phyloP scores from a whole-genome alignment of 441 rosid genomes.

The Hura crepitans region DNA sequence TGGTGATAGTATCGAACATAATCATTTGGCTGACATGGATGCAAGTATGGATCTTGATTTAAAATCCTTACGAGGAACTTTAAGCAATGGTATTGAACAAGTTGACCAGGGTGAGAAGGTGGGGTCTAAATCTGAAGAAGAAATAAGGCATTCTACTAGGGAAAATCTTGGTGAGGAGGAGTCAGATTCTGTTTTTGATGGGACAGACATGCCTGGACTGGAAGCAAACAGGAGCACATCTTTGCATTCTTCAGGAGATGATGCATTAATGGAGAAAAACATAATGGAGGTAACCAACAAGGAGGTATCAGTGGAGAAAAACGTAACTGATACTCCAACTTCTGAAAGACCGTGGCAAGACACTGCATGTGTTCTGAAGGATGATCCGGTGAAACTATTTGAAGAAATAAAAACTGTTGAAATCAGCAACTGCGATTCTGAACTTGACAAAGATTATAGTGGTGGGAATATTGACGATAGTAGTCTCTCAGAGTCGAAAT shows the following conservation, averaged over 20 bases:
- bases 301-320: conserved; percentile 10
- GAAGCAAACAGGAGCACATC: conserved; percentile 38
- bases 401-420: background rate
- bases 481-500: conserved; percentile 14
- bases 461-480: conserved; percentile 22
- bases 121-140: conserved; percentile 33
- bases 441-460: conserved; percentile 6
- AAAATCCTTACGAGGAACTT: conserved; percentile 17
- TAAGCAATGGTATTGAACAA: conserved; percentile 20
- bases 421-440: background rate
- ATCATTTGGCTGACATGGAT: conserved; percentile 14
- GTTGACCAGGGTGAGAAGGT: conserved; percentile 20
- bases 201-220: conserved; percentile 47
- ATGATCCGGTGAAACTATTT: conserved; percentile 19
- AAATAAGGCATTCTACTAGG: conserved; percentile 23
- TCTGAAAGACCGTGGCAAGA: conserved; percentile 29
- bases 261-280: conserved; percentile 1
- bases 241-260: conserved; percentile 31
- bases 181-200: conserved; percentile 46
- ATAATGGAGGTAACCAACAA: too few relatives aligned
- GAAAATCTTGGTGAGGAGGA: conserved; percentile 32
- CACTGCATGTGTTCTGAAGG: conserved; percentile 20
- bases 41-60: conserved; percentile 19
- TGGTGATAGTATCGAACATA: background rate
- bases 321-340: conserved; percentile 15